Evolutionary conservation across 441 rosid genomes (phyloP), one percentile per base, ranked within the genome.

Genomic region (Gossypium schwendimanii): DNA sequence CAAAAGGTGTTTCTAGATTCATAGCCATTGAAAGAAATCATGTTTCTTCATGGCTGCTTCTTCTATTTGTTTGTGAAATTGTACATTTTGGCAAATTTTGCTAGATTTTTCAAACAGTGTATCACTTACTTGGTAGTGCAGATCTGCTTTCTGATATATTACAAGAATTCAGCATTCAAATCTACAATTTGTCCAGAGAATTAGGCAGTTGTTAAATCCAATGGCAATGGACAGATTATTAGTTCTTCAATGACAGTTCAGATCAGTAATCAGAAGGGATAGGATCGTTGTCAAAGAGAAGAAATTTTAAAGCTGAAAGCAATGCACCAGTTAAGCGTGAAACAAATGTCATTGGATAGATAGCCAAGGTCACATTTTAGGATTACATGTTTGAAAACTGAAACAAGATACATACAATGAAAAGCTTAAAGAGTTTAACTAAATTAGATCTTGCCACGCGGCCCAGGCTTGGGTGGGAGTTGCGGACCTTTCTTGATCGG

Each of bases 401-500:
- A 66, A 65, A 80, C 61, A 70, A 75, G 75, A 45, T 79, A 75
- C 81, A 81, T 71, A 80, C 64, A 77, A 58, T 63, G 75, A 28
- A 52, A 74, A 69, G 36, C 67, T 20, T 57, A 0, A 64, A 44
- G 10, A 41, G 73, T 41, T 54, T 1, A 6, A 55, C 20, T 24
- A 47, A 77, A 74, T 89, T 85, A 92, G 82, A 89, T 87, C 83
- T 94, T 94, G 84, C 94, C 96, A 41, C 96, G 87, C 5, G 97
- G 97, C 7, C 98, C 97, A 2, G 76, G 85, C 90, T 89, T 89
- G 7, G 97, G 98, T 21, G 86, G 87, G 76, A 92, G 94, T 83
- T 92, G 97, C 4, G 97, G 97, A 31, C 98, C 97, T 82, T 88
- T 88, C 83, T 88, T 89, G 80, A 94, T 94, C 0, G 97, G 98